phyloP scores from a whole-genome alignment of 768 basidiomycete genomes.

The Strobilomyces echinocephalus region DNA sequence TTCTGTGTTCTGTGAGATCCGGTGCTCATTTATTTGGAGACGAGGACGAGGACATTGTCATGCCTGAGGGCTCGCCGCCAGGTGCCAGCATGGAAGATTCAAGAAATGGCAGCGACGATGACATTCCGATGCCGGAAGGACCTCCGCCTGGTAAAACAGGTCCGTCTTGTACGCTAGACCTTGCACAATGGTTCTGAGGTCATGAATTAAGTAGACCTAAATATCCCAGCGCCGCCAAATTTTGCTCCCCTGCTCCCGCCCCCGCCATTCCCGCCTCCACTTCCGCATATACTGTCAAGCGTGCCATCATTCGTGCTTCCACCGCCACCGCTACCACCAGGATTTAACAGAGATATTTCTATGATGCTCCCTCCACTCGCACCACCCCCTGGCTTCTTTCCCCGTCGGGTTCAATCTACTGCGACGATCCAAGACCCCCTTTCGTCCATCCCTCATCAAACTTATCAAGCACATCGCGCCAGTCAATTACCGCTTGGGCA shows the following conservation, averaged over 20 bases:
- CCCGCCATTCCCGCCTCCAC: slow-evolving; percentile 23
- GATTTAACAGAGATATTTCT: slow-evolving; percentile 6
- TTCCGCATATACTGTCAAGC: slow-evolving; percentile 10
- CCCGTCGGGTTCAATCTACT: slow-evolving; percentile 46
- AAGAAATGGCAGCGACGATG: slow-evolving; percentile 63
- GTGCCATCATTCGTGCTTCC: slow-evolving; percentile 20
- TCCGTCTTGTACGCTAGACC: slow-evolving; percentile 9
- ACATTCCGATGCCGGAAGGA: slow-evolving; percentile 85
- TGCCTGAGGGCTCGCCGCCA: slow-evolving; percentile 62
- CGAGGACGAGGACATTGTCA: slow-evolving; percentile 56
- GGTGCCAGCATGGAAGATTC: slow-evolving; percentile 35
- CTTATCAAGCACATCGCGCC: slow-evolving; percentile 69
- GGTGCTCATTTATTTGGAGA: slow-evolving; percentile 6
- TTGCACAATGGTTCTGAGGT: not conserved
- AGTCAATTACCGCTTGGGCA: slow-evolving; percentile 35
- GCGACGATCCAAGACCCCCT: slow-evolving; percentile 71
- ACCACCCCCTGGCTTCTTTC: slow-evolving; percentile 66
- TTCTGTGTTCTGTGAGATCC: not conserved
- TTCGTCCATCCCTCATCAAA: slow-evolving; percentile 69
- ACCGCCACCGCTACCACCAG: slow-evolving; percentile 6
- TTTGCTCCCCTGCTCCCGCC: slow-evolving; percentile 1
- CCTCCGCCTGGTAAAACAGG: slow-evolving; percentile 48
- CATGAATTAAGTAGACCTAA: slow-evolving; percentile 4
- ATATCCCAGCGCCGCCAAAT: slow-evolving; percentile 1
- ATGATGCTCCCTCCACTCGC: slow-evolving; percentile 29